phyloP scores from a whole-genome alignment of 2,329 filamentous ascomycete species.

The Leptographium galeiforme region DNA sequence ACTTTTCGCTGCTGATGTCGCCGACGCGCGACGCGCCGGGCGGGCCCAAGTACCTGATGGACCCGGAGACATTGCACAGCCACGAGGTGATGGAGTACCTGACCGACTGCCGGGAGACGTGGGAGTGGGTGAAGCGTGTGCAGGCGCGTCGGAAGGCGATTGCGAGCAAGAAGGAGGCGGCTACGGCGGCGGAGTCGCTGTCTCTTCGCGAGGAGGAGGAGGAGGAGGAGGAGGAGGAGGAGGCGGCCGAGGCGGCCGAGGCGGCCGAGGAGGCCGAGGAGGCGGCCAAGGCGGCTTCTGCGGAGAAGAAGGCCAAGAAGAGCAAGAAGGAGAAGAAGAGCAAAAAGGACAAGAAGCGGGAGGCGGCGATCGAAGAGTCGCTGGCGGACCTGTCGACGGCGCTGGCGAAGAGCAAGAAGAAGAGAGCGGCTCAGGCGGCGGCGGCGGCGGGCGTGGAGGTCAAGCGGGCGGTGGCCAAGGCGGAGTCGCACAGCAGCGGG shows the following conservation, averaged over 20 bases:
- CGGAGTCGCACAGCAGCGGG: slow-evolving; percentile 7
- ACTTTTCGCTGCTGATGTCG: slow-evolving; percentile 86
- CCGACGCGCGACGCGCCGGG: slow-evolving; percentile 45
- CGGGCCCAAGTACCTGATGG: slow-evolving; percentile 43
- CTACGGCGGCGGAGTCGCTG: too few species aligned
- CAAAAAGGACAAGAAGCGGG: slow-evolving; percentile 22
- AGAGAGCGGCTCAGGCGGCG: too few species aligned
- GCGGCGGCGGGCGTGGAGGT: too few species aligned
- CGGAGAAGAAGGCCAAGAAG: not conserved
- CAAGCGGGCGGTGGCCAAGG: not conserved
- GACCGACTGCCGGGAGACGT: slow-evolving; percentile 65
- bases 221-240: not conserved
- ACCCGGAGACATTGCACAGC: slow-evolving; percentile 69
- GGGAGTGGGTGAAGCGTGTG: slow-evolving; percentile 62
- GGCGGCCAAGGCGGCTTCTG: not conserved
- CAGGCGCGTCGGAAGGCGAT: slow-evolving; percentile 22
- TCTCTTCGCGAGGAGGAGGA: not conserved
- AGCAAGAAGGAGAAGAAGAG: slow-evolving; percentile 20
- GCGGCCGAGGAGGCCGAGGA: not conserved
- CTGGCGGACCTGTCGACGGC: slow-evolving; percentile 58
- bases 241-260: not conserved
- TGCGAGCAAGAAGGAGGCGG: not conserved
- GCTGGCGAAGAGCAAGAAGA: slow-evolving; percentile 33
- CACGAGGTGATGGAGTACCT: slow-evolving; percentile 85
- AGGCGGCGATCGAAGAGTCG: slow-evolving; percentile 50